phyloP scores from a whole-genome alignment of 306 rosid genomes.

The Myrica gale region DNA sequence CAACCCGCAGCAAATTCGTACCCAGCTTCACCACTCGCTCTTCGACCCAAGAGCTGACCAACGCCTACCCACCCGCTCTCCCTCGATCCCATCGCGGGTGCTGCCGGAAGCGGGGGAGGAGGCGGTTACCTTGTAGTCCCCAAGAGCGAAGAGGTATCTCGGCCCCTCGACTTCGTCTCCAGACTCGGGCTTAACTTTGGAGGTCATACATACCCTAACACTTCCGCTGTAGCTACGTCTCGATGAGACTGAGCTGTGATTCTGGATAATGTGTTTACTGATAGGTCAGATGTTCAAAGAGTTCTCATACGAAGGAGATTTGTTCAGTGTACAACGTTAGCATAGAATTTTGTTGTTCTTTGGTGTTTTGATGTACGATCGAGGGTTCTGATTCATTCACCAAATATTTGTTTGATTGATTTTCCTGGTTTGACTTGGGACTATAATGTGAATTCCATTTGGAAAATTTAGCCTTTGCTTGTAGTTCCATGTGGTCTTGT shows the following conservation, averaged over 20 bases:
- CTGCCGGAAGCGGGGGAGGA: too few species aligned
- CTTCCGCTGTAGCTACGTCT: too few species aligned
- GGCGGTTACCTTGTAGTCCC: slow-evolving; percentile 56
- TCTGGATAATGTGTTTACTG: neutral
- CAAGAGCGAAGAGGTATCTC: slow-evolving; percentile 53
- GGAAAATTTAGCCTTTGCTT: neutral
- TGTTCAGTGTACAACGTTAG: neutral
- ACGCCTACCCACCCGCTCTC: too few species aligned
- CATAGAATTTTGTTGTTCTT: neutral
- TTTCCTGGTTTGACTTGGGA: neutral
- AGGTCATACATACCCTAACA: slow-evolving; percentile 80
- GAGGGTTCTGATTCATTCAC: neutral
- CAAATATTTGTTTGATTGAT: neutral
- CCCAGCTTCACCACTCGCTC: too few species aligned
- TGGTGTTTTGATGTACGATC: neutral
- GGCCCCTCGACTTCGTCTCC: slow-evolving; percentile 60
- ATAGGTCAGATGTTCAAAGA: neutral
- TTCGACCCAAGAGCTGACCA: too few species aligned
- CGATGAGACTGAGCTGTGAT: neutral
- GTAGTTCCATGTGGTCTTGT: neutral
- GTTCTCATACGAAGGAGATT: neutral
- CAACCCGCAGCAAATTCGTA: too few species aligned
- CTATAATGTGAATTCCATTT: neutral
- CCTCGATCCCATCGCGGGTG: too few species aligned
- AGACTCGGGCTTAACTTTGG: slow-evolving; percentile 90